Evolutionary conservation across 768 basidiomycete species (phyloP), one percentile per base, ranked within the genome.

Genomic region (Infundibulicybe gibba): DNA sequence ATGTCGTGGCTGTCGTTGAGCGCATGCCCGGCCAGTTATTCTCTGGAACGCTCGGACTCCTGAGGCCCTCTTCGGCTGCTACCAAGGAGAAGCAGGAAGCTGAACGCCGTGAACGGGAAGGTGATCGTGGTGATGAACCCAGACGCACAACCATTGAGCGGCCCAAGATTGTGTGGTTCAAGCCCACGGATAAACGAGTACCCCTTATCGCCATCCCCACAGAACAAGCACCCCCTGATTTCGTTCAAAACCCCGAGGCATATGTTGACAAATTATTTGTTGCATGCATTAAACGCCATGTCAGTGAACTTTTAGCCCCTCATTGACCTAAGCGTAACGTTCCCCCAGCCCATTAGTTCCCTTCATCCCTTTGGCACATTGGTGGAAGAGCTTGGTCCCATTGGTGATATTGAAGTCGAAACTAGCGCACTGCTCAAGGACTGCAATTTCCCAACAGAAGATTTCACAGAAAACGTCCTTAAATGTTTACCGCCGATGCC

Each of bases 141-240:
- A 78, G 86, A 56, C 85, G 87, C 39, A 75, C 73, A 21, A 82
- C 84, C 1, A 83, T 87, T 38, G 91, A 94, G 63, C 85, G 94
- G 34, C 95, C 95, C 52, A 98, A 97, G 77, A 99, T 99, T 54
- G 94, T 99, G 40, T 99, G 97, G 97, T 98, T 99, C 79, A 95
- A 97, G 71, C 97, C 97, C 3, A 97, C 95, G 20, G 94, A 97
- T 73, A 99, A 99, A 67, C 90, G 97, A 48, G 97, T 99, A 1
- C 97, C 97, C 38, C 77, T 98, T 35, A 97, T 99, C 59, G 97
- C 97, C 47, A 99, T 99, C 52, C 95, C 94, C 6, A 98, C 97
- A 6, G 97, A 99, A 60, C 97, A 99, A 67, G 95, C 97, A 0
- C 97, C 97, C 5, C 79, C 77, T 14, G 94, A 98, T 65, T 99